These are phyloP conservation scores for Xylaria multiplex DNA, from an alignment of 2,329 filamentous ascomycete genomes.

Conservation along the genomic window DNA sequence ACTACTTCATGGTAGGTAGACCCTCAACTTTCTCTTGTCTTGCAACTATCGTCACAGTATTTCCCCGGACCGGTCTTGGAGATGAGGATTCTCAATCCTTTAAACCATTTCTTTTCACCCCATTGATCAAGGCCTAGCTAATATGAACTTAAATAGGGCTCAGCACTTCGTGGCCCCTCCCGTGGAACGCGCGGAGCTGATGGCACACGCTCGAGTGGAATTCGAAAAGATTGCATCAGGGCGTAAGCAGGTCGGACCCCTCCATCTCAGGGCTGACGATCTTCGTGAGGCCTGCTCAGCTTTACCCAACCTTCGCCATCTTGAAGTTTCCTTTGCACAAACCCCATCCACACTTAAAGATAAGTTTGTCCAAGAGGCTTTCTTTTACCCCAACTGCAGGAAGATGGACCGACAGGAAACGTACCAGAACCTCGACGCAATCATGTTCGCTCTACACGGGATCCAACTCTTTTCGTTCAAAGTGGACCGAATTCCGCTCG, in stretches of 20 bases:
- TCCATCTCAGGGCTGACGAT: conserved; percentile 51
- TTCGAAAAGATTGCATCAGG: conserved; percentile 52
- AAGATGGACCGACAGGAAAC: conserved; percentile 53
- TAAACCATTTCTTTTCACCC: not conserved
- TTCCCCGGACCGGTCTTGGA: not conserved
- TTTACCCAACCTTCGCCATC: conserved; percentile 53
- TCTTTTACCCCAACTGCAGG: conserved; percentile 53
- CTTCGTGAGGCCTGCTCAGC: conserved; percentile 54
- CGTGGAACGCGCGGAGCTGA: conserved; percentile 50
- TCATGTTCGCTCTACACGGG: conserved; percentile 53
- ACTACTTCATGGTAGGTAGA: conserved; percentile 46
- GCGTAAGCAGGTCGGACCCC: conserved; percentile 49
- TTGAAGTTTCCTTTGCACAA: conserved; percentile 55
- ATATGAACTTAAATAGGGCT: conserved; percentile 43
- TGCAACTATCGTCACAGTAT: not conserved
- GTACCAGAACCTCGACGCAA: conserved; percentile 53
- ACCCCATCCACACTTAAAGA: conserved; percentile 53
- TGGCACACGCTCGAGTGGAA: conserved; percentile 51
- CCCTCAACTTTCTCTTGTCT: conserved; percentile 1
- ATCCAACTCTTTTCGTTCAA: conserved; percentile 52
- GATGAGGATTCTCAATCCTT: not conserved
- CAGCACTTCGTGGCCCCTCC: conserved; percentile 53
- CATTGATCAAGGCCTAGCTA: conserved; percentile 20
- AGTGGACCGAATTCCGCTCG: conserved; percentile 57
- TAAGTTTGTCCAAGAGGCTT: conserved; percentile 51